Evolutionary conservation across 768 basidiomycete species (phyloP).

Genomic region (Tylopilus sp.): DNA sequence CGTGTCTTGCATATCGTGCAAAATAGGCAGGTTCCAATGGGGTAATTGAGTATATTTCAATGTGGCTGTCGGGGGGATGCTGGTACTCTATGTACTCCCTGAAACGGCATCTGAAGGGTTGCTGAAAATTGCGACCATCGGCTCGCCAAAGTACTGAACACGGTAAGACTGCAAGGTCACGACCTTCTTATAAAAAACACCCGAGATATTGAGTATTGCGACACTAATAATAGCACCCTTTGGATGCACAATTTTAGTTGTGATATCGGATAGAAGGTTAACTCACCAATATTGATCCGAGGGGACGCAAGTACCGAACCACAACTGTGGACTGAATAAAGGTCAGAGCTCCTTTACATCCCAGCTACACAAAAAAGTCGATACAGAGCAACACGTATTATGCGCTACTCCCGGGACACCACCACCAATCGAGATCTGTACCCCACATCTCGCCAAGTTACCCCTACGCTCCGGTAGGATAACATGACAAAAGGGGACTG

Average conservation of each 20-base stretch:
- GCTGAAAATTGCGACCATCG: slow-evolving; percentile 3
- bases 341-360: slow-evolving; percentile 3
- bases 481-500: slow-evolving; percentile 9
- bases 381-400: slow-evolving; percentile 7
- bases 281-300: slow-evolving; percentile 8
- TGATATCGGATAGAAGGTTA: slow-evolving; percentile 12
- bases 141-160: not conserved
- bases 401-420: slow-evolving; percentile 2
- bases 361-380: slow-evolving; percentile 6
- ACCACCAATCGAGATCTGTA: slow-evolving; percentile 15
- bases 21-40: slow-evolving; percentile 4
- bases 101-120: slow-evolving; percentile 7
- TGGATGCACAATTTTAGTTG: slow-evolving; percentile 22
- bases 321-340: slow-evolving; percentile 12
- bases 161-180: not conserved
- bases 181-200: not conserved
- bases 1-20: slow-evolving; percentile 1
- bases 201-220: not conserved
- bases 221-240: not conserved
- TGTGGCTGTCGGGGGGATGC: slow-evolving; percentile 1
- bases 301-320: slow-evolving; percentile 4
- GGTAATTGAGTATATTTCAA: slow-evolving; percentile 3
- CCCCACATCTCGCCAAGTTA: slow-evolving; percentile 19
- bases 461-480: slow-evolving; percentile 2
- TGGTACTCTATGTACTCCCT: slow-evolving; percentile 3